Evolutionary conservation across 257 asterid species (phyloP).

Genomic region (Solanum appendiculatum): DNA sequence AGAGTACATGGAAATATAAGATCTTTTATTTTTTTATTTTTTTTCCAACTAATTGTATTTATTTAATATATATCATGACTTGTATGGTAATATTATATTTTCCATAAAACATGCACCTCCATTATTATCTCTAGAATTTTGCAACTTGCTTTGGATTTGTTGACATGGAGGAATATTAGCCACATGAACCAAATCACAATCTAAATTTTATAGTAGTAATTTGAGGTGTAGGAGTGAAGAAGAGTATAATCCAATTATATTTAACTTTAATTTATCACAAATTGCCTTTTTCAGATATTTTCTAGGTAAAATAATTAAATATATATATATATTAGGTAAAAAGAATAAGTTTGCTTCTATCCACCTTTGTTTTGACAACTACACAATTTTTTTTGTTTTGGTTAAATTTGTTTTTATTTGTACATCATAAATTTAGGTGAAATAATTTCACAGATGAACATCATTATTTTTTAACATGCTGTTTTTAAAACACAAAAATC

Average conservation of each 20-base stretch:
- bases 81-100: not conserved
- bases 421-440: not conserved
- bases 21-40: not conserved
- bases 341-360: not conserved
- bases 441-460: not conserved
- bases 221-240: not conserved
- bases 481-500: not conserved
- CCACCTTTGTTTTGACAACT: not conserved
- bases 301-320: not conserved
- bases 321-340: not conserved
- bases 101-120: not conserved
- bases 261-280: not conserved
- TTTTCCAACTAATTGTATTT: not conserved
- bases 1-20: not conserved
- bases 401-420: not conserved
- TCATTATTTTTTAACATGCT: not conserved
- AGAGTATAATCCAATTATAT: not conserved
- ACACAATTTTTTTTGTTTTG: not conserved
- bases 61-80: not conserved
- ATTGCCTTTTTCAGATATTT: not conserved
- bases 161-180: not conserved
- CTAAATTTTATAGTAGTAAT: not conserved
- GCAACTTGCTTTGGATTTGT: slow-evolving; percentile 1
- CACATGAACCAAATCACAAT: not conserved
- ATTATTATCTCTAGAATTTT: not conserved